Conservation (phyloP, 768 basidiomycete species). For the Rubroboletus satanas region DNA sequence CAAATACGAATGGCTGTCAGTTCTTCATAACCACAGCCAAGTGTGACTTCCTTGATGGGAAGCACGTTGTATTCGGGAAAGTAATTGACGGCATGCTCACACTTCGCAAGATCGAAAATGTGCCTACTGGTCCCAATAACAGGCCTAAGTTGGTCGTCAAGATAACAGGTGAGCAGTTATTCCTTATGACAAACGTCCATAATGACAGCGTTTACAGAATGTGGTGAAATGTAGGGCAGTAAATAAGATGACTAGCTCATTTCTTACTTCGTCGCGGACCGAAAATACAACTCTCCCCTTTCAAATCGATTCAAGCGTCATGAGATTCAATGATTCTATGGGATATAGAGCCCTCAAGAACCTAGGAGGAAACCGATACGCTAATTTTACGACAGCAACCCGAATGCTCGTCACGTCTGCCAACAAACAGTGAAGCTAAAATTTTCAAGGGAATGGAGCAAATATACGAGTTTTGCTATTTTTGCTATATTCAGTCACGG, state of each 20-base stretch:
- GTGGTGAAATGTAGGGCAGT: slow-evolving; percentile 51
- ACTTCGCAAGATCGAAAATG: slow-evolving; percentile 93
- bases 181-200: not conserved
- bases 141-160: slow-evolving; percentile 85
- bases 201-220: slow-evolving; percentile 36
- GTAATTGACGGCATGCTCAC: slow-evolving; percentile 94
- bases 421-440: not conserved
- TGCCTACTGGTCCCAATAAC: slow-evolving; percentile 87
- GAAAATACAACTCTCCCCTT: not conserved
- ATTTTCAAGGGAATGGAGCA: not conserved
- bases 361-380: not conserved
- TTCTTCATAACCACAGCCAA: slow-evolving; percentile 97
- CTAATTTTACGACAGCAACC: not conserved
- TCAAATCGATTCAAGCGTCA: not conserved
- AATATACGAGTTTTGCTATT: not conserved
- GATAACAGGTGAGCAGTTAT: slow-evolving; percentile 61
- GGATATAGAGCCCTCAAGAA: not conserved
- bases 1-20: slow-evolving; percentile 93
- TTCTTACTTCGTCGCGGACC: not conserved
- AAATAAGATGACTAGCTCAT: not conserved
- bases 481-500: not conserved
- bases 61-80: slow-evolving; percentile 90
- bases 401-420: not conserved
- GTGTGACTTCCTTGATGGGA: slow-evolving; percentile 93
- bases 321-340: not conserved